Conservation (phyloP, 2,329 filamentous ascomycete genomes). For the Alternaria sp. region DNA sequence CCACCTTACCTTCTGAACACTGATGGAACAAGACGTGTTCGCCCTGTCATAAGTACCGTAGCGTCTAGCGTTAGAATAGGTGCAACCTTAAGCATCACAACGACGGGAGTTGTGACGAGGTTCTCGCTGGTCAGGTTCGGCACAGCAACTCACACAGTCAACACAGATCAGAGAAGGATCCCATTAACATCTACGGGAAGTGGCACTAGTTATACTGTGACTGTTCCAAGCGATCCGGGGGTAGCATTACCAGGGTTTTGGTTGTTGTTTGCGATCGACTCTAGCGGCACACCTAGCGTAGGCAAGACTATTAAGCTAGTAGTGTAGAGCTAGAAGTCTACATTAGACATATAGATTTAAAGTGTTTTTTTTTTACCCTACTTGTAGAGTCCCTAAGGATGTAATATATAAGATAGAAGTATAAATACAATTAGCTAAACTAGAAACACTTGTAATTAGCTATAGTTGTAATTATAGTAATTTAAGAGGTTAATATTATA, state of each 20-base stretch:
- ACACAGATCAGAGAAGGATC: slow-evolving; percentile 67
- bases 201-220: slow-evolving; percentile 52
- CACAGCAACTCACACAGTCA: slow-evolving; percentile 63
- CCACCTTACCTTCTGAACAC: slow-evolving; percentile 65
- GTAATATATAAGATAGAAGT: too few relatives aligned
- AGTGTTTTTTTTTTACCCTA: too few relatives aligned
- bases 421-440: too few relatives aligned
- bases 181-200: slow-evolving; percentile 49
- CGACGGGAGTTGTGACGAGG: slow-evolving; percentile 34
- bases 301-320: slow-evolving; percentile 53
- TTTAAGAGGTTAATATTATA: too few relatives aligned
- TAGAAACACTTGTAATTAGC: too few relatives aligned
- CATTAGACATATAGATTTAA: too few relatives aligned
- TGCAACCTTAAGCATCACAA: slow-evolving; percentile 42
- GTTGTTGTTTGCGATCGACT: slow-evolving; percentile 63
- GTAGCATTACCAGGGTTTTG: slow-evolving; percentile 64
- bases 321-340: not conserved
- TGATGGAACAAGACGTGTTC: slow-evolving; percentile 53
- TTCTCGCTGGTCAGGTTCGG: slow-evolving; percentile 61
- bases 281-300: slow-evolving; percentile 58
- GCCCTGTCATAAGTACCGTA: slow-evolving; percentile 56
- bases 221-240: slow-evolving; percentile 59
- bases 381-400: too few relatives aligned
- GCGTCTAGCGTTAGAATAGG: slow-evolving; percentile 43
- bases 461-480: too few relatives aligned